phyloP scores from a whole-genome alignment of 495 filamentous ascomycete genomes.

The Cercophora sp. region DNA sequence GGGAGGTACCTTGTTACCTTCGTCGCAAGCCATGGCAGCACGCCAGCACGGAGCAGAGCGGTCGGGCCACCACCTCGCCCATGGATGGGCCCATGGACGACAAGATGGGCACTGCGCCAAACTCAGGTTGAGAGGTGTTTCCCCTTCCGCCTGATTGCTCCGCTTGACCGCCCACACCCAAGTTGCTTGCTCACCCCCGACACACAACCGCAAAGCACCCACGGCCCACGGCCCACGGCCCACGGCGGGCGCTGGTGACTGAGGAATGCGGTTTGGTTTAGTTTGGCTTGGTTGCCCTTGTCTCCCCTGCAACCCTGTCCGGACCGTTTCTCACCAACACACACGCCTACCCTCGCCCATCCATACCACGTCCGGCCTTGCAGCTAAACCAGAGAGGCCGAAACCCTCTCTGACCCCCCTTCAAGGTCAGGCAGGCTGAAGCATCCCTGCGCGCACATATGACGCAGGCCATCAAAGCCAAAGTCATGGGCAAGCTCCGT shows the following conservation, averaged over 20 bases:
- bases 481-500: constrained; percentile 33
- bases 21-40: no score
- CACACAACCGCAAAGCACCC: constrained; percentile 16
- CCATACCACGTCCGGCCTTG: constrained; percentile 28
- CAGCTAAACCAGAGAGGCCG: constrained; percentile 23
- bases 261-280: constrained; percentile 20
- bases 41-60: no score
- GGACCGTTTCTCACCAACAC: constrained; percentile 13
- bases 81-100: not conserved
- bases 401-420: constrained; percentile 28
- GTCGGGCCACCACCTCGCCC: no score
- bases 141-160: constrained; percentile 24
- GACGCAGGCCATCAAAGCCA: constrained; percentile 30
- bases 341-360: constrained; percentile 20
- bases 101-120: constrained; percentile 4
- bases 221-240: constrained; percentile 15
- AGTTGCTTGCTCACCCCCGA: constrained; percentile 9
- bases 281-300: constrained; percentile 12
- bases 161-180: constrained; percentile 31
- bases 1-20: constrained; percentile 6
- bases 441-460: constrained; percentile 32
- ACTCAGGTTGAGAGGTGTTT: constrained; percentile 5
- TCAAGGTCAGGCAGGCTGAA: constrained; percentile 28
- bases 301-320: constrained; percentile 20
- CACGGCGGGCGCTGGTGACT: constrained; percentile 1